phyloP scores from a whole-genome alignment of 495 filamentous ascomycete species.

The Xylaria intraflava region DNA sequence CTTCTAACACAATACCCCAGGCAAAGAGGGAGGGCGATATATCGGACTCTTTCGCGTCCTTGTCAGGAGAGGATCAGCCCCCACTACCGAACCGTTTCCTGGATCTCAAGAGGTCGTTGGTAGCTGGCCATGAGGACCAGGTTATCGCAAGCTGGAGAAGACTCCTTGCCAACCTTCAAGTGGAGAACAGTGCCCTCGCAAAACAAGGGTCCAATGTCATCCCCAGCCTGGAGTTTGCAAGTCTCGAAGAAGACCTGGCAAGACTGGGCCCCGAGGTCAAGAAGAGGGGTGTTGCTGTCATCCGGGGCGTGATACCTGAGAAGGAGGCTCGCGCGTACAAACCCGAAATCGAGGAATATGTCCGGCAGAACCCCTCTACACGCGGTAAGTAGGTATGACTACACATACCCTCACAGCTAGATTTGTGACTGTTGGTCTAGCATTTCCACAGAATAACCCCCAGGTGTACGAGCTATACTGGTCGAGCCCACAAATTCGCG shows the following conservation, averaged over 20 bases:
- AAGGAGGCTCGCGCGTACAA: constrained; percentile 54
- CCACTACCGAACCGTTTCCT: constrained; percentile 68
- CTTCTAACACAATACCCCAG: constrained; percentile 6
- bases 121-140: constrained; percentile 54
- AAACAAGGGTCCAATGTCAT: constrained; percentile 38
- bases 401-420: neutral
- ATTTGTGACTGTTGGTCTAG: constrained; percentile 30
- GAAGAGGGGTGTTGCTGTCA: constrained; percentile 57
- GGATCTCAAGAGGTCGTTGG: constrained; percentile 62
- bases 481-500: constrained; percentile 68
- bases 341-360: constrained; percentile 53
- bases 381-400: constrained; percentile 30
- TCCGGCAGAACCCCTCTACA: constrained; percentile 52
- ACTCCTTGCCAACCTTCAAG: constrained; percentile 50
- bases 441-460: constrained; percentile 49
- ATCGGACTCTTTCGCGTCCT: constrained; percentile 73
- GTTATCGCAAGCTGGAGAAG: constrained; percentile 63
- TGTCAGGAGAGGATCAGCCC: constrained; percentile 57
- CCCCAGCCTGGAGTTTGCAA: constrained; percentile 52
- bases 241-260: constrained; percentile 45
- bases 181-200: constrained; percentile 47
- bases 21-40: constrained; percentile 61
- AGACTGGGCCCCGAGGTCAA: constrained; percentile 42
- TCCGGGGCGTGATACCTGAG: constrained; percentile 56
- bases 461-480: constrained; percentile 89